Evolutionary conservation across 768 basidiomycete species (phyloP).

Genomic region (Lentinula raphanica): DNA sequence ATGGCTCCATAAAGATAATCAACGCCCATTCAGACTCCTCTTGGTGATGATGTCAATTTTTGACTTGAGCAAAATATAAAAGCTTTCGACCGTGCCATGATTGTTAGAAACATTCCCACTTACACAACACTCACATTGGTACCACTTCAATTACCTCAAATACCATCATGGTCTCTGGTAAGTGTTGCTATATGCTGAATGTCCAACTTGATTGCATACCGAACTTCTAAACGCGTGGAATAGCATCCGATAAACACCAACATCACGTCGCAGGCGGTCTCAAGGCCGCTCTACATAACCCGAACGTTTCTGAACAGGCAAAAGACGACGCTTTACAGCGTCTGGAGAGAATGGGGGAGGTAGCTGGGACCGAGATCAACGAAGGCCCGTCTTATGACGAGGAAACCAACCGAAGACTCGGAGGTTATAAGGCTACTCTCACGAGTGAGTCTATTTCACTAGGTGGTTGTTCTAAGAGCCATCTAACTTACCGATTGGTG

Average conservation of each 20-base stretch:
- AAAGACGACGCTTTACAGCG: conserved; percentile 42
- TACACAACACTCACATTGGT: background rate
- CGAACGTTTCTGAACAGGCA: conserved; percentile 50
- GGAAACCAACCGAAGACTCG: conserved; percentile 2
- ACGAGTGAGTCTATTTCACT: conserved; percentile 3
- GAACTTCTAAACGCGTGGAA: conserved; percentile 40
- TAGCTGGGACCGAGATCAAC: conserved; percentile 2
- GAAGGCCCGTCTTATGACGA: background rate
- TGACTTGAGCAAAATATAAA: background rate
- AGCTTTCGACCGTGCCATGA: background rate
- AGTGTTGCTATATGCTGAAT: background rate
- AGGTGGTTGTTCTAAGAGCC: background rate
- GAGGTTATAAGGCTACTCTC: conserved; percentile 11
- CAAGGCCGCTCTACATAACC: conserved; percentile 56
- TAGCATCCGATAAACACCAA: conserved; percentile 19
- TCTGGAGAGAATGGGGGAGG: conserved; percentile 31
- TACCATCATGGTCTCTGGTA: background rate
- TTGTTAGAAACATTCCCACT: no score
- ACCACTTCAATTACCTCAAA: no score
- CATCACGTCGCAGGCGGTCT: conserved; percentile 41
- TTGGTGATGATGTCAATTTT: background rate
- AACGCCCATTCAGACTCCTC: no score
- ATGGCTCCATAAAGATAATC: no score
- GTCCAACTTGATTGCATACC: conserved; percentile 17
- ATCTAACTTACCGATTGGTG: no score